Evolutionary conservation across 768 basidiomycete species (phyloP).

Genomic region (Chiua virens): DNA sequence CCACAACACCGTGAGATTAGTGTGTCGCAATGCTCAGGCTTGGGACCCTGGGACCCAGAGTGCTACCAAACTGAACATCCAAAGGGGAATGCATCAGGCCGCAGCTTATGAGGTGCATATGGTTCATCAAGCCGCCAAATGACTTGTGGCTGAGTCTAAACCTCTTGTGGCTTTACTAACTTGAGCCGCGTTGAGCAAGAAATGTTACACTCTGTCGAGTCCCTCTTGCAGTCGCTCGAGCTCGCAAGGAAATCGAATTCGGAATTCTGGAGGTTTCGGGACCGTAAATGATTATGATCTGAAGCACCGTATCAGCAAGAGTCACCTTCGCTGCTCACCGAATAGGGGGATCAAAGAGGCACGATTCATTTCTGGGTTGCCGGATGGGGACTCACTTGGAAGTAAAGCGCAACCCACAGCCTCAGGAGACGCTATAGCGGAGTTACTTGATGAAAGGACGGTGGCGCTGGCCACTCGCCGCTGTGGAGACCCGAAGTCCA

Average conservation of each 20-base stretch:
- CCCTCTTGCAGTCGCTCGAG: background rate
- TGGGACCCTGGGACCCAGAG: no score
- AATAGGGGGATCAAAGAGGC: background rate
- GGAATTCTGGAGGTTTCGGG: constrained; percentile 10
- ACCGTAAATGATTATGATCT: constrained; percentile 13
- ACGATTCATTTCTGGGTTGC: constrained; percentile 7
- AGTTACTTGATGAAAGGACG: constrained; percentile 11
- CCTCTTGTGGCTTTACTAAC: background rate
- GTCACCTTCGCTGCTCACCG: constrained; percentile 9
- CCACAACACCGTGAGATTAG: constrained; percentile 14
- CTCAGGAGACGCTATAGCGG: constrained; percentile 10
- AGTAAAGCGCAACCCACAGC: constrained; percentile 5
- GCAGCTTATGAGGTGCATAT: constrained; percentile 10
- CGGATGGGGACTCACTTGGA: constrained; percentile 6
- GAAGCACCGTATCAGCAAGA: background rate
- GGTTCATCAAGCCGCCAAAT: constrained; percentile 31
- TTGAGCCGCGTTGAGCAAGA: no score
- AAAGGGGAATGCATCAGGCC: background rate
- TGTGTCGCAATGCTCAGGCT: background rate
- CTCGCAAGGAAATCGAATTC: background rate
- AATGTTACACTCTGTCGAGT: no score
- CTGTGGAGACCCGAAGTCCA: constrained; percentile 17
- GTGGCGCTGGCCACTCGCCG: constrained; percentile 11
- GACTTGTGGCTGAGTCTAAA: constrained; percentile 19
- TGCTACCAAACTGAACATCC: background rate